A percentile compares a stretch with the other conserved stretches of the same genome.
Evolutionary conservation across 2,329 filamentous ascomycete genomes (phyloP).

Genomic region (Aspergillus sp.): DNA sequence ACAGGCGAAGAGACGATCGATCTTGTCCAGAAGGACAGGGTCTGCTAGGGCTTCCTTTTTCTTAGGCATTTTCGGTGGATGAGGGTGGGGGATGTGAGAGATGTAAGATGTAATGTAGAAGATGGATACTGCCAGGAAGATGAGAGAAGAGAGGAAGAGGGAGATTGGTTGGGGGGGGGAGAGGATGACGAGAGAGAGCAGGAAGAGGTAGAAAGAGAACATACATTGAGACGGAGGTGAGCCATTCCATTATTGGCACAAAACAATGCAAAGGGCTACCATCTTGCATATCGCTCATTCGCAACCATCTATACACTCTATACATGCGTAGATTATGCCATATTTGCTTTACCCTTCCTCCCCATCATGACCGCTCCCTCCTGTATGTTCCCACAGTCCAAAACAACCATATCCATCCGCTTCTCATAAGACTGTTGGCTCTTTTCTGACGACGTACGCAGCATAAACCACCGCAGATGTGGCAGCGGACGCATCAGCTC

Average conservation of each 20-base stretch:
- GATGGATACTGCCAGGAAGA: too few species aligned
- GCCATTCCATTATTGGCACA: too few species aligned
- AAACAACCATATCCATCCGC: slow-evolving; percentile 21
- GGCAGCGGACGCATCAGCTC: slow-evolving; percentile 58
- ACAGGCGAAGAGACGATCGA: slow-evolving; percentile 34
- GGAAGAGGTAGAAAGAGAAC: too few species aligned
- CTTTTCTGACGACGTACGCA: slow-evolving; percentile 32
- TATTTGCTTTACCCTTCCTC: slow-evolving; percentile 7
- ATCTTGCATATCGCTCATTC: background rate
- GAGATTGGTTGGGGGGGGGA: too few species aligned
- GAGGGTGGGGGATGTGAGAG: too few species aligned
- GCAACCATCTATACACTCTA: background rate
- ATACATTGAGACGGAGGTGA: too few species aligned
- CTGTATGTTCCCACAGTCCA: slow-evolving; percentile 15
- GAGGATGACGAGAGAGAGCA: too few species aligned
- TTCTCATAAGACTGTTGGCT: slow-evolving; percentile 19
- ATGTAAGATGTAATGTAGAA: too few species aligned
- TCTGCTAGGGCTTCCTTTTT: slow-evolving; percentile 11
- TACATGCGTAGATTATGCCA: slow-evolving; percentile 1
- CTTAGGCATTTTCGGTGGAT: background rate
- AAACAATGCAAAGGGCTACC: too few species aligned
- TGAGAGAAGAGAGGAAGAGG: too few species aligned
- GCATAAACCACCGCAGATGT: slow-evolving; percentile 57
- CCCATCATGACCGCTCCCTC: slow-evolving; percentile 11
- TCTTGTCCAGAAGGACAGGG: slow-evolving; percentile 28